These are phyloP conservation scores for Boletus calvinii DNA, from an alignment of 1,284 basidiomycete genomes.

Conservation along the genomic window DNA sequence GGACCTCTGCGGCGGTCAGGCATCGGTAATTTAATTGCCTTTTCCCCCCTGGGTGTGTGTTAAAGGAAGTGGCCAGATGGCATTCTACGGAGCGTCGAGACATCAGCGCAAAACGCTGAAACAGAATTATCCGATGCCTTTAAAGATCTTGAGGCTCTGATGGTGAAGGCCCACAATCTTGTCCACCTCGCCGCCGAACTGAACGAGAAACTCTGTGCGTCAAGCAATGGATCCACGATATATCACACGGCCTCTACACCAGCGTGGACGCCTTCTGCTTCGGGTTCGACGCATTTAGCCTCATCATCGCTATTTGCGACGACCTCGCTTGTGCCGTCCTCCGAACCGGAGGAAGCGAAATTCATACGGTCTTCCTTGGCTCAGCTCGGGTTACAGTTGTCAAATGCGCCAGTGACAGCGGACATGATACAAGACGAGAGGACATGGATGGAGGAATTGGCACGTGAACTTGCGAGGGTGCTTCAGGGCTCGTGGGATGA, in stretches of 20 bases:
- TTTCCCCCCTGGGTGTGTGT: neutral
- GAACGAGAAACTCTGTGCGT: constrained; percentile 76
- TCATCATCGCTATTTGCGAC: constrained; percentile 27
- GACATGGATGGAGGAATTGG: constrained; percentile 80
- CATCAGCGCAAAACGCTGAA: constrained; percentile 62
- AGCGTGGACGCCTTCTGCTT: constrained; percentile 16
- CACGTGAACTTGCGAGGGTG: constrained; percentile 78
- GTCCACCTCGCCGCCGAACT: constrained; percentile 86
- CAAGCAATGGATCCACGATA: constrained; percentile 34
- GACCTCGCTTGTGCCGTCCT: constrained; percentile 32
- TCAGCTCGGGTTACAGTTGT: constrained; percentile 80
- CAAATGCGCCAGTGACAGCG: constrained; percentile 78
- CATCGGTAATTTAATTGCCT: constrained; percentile 24
- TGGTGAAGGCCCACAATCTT: constrained; percentile 93
- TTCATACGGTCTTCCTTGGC: constrained; percentile 88
- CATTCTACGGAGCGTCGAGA: constrained; percentile 72
- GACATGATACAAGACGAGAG: constrained; percentile 89
- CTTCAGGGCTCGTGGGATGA: constrained; percentile 51
- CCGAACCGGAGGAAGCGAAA: constrained; percentile 76
- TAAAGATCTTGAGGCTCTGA: constrained; percentile 87
- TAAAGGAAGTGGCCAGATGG: constrained; percentile 55
- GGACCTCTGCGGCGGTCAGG: constrained; percentile 24
- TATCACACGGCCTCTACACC: constrained; percentile 2
- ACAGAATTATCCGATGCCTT: constrained; percentile 79
- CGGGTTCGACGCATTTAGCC: constrained; percentile 17